A percentile compares a stretch with the other conserved stretches of the same genome.
Conservation (phyloP, 1,284 basidiomycete species). For the Cryptococcus sp. region DNA sequence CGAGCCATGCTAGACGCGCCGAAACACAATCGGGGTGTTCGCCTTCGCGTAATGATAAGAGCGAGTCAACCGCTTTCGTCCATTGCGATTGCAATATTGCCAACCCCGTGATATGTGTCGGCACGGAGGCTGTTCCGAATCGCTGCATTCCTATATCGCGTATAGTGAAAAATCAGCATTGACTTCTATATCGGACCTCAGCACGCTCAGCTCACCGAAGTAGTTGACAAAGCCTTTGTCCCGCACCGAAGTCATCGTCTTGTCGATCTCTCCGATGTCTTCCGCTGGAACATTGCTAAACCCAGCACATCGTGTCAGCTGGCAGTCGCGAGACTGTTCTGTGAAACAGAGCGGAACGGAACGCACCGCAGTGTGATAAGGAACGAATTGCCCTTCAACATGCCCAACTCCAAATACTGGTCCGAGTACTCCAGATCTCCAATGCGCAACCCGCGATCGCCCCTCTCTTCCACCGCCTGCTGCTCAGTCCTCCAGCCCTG, state of each 20-base stretch:
- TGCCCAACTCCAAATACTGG: slow-evolving; percentile 81
- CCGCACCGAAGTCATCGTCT: slow-evolving; percentile 78
- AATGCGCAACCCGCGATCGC: slow-evolving; percentile 86
- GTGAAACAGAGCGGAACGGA: not conserved
- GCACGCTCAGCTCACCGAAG: slow-evolving; percentile 65
- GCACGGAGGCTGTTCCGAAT: slow-evolving; percentile 94
- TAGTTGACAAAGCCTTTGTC: slow-evolving; percentile 94
- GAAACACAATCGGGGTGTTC: slow-evolving; percentile 83
- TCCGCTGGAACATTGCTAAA: slow-evolving; percentile 73
- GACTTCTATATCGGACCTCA: not conserved
- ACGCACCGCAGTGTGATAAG: slow-evolving; percentile 86
- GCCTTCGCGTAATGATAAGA: slow-evolving; percentile 77
- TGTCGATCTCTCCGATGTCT: slow-evolving; percentile 69
- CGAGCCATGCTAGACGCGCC: slow-evolving; percentile 79
- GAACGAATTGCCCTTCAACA: slow-evolving; percentile 95
- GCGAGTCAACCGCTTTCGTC: slow-evolving; percentile 79
- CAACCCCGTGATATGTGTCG: slow-evolving; percentile 91
- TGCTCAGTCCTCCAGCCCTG: slow-evolving; percentile 60
- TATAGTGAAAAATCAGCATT: not conserved
- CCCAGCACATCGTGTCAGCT: not conserved
- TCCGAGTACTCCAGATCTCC: slow-evolving; percentile 85
- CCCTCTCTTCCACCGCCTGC: slow-evolving; percentile 68
- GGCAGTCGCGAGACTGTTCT: not conserved
- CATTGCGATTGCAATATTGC: slow-evolving; percentile 86
- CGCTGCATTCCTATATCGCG: slow-evolving; percentile 82